phyloP scores from a whole-genome alignment of 495 filamentous ascomycete genomes.

The Lindgomyces ingoldianus region DNA sequence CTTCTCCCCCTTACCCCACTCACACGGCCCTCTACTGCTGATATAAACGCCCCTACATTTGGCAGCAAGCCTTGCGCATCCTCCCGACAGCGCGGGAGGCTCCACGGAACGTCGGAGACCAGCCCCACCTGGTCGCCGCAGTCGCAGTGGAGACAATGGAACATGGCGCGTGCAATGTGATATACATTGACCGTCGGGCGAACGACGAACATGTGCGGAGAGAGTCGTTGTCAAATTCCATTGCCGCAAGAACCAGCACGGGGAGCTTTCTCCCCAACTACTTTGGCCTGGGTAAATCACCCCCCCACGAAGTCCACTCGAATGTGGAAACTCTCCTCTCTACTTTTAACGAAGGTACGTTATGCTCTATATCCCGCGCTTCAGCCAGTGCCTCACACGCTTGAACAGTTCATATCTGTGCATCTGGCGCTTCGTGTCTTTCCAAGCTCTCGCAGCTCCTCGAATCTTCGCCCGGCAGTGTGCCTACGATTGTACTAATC shows the following conservation, averaged over 20 bases:
- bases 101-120: conserved; percentile 27
- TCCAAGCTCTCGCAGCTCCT: conserved; percentile 37
- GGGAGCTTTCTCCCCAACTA: conserved; percentile 33
- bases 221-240: conserved; percentile 35
- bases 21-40: background rate
- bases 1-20: conserved; percentile 1
- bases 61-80: conserved; percentile 20
- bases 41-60: conserved; percentile 12
- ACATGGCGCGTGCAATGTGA: conserved; percentile 45
- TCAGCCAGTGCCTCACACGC: too few species aligned
- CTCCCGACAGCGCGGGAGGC: conserved; percentile 37
- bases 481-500: conserved; percentile 39
- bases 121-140: conserved; percentile 31
- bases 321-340: conserved; percentile 41
- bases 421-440: conserved; percentile 36
- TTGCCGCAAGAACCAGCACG: conserved; percentile 30
- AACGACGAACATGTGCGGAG: conserved; percentile 38
- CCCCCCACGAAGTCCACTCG: conserved; percentile 30
- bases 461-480: conserved; percentile 20
- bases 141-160: conserved; percentile 39
- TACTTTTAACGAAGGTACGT: conserved; percentile 41
- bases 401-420: conserved; percentile 37
- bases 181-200: conserved; percentile 42
- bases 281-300: conserved; percentile 31
- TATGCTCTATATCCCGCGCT: too few species aligned